These are phyloP conservation scores for Raffaelea albimanens DNA, from an alignment of 2,329 filamentous ascomycete species.

Conservation along the genomic window DNA sequence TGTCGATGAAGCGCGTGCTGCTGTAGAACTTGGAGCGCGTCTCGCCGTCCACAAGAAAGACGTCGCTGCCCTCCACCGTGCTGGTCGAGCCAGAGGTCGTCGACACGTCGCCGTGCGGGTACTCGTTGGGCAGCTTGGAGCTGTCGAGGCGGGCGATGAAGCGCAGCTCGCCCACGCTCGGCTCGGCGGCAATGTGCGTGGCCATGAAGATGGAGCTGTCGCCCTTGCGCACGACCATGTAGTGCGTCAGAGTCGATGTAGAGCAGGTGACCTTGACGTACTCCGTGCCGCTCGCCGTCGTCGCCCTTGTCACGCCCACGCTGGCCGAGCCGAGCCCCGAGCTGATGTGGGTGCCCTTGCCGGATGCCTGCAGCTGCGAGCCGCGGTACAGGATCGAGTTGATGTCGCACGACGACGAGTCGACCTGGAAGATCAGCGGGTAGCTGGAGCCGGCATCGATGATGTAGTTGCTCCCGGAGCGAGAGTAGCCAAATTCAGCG, in stretches of 20 bases:
- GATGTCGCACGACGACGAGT: background rate
- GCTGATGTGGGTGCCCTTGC: background rate
- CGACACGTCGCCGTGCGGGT: slow-evolving; percentile 45
- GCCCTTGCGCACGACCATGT: slow-evolving; percentile 52
- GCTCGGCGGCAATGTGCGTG: slow-evolving; percentile 51
- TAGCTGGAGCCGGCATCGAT: background rate
- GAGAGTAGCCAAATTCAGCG: background rate
- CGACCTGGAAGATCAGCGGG: background rate
- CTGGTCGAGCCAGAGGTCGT: slow-evolving; percentile 34
- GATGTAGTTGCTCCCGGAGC: background rate
- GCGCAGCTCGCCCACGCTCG: slow-evolving; percentile 49
- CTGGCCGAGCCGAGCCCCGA: background rate
- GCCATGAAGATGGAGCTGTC: slow-evolving; percentile 51
- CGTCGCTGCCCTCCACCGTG: background rate
- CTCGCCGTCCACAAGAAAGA: slow-evolving; percentile 40
- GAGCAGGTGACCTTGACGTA: background rate
- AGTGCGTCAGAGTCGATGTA: slow-evolving; percentile 42
- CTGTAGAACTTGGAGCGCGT: slow-evolving; percentile 64
- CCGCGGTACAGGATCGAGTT: background rate
- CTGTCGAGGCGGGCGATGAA: slow-evolving; percentile 53
- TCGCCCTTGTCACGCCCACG: background rate
- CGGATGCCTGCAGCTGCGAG: background rate
- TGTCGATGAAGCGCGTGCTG: slow-evolving; percentile 60
- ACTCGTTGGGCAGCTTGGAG: slow-evolving; percentile 37
- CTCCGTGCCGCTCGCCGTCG: background rate